phyloP scores from a whole-genome alignment of 495 filamentous ascomycete species.

The Penicillium macrosclerotiorum region DNA sequence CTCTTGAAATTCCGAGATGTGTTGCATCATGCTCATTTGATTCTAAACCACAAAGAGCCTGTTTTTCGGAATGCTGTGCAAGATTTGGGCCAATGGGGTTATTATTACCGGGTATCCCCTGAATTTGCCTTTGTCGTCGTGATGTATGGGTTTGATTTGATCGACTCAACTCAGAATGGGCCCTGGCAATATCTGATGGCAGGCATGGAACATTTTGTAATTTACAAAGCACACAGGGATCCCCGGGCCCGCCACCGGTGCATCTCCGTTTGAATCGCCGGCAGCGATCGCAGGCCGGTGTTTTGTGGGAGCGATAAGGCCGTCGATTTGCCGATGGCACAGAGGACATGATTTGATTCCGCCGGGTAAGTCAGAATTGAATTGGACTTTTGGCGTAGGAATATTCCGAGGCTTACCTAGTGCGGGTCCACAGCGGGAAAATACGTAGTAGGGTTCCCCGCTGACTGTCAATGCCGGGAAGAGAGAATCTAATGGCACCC shows the following conservation, averaged over 20 bases:
- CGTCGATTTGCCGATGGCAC: not conserved
- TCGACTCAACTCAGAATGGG: not conserved
- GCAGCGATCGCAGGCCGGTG: constrained; percentile 2
- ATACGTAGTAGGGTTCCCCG: no score
- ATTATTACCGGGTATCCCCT: not conserved
- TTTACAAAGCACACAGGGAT: constrained; percentile 3
- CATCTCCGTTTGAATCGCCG: constrained; percentile 1
- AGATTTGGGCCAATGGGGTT: not conserved
- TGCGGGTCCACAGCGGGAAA: no score
- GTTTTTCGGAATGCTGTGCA: no score
- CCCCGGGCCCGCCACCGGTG: not conserved
- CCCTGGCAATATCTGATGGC: not conserved
- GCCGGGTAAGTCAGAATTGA: no score
- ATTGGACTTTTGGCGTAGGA: no score
- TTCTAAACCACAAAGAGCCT: not conserved
- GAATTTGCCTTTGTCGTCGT: not conserved
- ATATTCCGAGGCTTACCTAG: no score
- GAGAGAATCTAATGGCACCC: no score
- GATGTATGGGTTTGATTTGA: not conserved
- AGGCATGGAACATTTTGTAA: constrained; percentile 1
- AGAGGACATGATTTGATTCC: not conserved
- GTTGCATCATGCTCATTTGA: constrained; percentile 3
- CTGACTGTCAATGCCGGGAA: no score
- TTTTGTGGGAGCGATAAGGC: constrained; percentile 1
- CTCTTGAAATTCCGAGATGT: not conserved